Evolutionary conservation across 23 red algal genomes (phyloP).

Genomic region (Gracilaria gracilis): DNA sequence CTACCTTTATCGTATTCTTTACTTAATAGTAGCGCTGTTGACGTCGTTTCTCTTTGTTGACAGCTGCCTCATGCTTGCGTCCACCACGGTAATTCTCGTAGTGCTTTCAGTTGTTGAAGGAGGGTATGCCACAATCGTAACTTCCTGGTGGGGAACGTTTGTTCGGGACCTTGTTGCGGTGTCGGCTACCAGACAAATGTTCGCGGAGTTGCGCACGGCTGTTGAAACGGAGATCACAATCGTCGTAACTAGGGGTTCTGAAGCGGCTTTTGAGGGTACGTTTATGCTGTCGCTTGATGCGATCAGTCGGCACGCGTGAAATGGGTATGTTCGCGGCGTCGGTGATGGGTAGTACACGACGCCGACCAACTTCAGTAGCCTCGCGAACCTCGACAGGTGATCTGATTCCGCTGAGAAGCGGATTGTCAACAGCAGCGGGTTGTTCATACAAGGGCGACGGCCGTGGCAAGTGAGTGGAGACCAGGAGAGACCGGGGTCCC

Average conservation of each 20-base stretch:
- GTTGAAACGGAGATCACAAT: background rate
- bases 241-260: background rate
- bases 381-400: background rate
- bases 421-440: background rate
- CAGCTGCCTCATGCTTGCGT: background rate
- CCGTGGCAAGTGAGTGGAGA: background rate
- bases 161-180: background rate
- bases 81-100: background rate
- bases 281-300: background rate
- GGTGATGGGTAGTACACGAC: background rate
- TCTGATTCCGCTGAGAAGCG: background rate
- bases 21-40: background rate
- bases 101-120: constrained; percentile 22
- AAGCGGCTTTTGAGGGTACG: background rate
- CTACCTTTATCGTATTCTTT: background rate
- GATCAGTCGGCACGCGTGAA: background rate
- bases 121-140: background rate
- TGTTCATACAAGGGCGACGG: background rate
- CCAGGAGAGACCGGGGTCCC: background rate
- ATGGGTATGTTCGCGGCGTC: background rate
- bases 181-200: background rate
- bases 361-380: background rate
- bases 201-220: background rate
- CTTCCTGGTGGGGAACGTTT: background rate
- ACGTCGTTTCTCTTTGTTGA: background rate